Evolutionary conservation across 1,284 basidiomycete species (phyloP).

Genomic region (Ceratorhiza oryzae-sativae): DNA sequence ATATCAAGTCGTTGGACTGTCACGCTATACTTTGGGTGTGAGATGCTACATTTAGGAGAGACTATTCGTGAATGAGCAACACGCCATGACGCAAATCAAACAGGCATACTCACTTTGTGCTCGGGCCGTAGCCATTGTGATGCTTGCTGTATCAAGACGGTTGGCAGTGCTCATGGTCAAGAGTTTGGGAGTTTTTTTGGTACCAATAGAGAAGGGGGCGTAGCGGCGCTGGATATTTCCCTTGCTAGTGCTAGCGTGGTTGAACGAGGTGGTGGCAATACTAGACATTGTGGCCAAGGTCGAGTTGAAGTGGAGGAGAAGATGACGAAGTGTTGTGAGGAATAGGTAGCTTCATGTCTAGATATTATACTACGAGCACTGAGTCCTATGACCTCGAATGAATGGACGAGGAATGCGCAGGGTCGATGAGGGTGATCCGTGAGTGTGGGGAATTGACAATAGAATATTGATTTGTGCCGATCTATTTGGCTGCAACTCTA

Average conservation of each 20-base stretch:
- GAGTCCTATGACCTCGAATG: background rate
- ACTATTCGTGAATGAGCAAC: too few species aligned
- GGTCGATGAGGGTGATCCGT: background rate
- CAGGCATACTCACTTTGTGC: background rate
- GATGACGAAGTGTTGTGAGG: background rate
- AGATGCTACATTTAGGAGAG: background rate
- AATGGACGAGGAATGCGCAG: background rate
- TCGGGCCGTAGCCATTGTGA: background rate
- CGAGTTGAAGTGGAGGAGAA: background rate
- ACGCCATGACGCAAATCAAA: too few species aligned
- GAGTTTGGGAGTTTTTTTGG: background rate
- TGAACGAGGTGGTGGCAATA: too few species aligned
- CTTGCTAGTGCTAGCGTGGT: too few species aligned
- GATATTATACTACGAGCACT: background rate
- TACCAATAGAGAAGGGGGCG: background rate
- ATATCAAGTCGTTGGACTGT: background rate
- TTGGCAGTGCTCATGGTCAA: background rate
- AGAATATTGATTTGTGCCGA: background rate
- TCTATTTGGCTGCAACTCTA: background rate
- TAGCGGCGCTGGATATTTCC: too few species aligned
- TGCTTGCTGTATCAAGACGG: background rate
- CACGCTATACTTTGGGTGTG: background rate
- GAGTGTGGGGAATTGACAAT: background rate
- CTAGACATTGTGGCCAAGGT: background rate
- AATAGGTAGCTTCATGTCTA: background rate